Evolutionary conservation across 768 basidiomycete genomes (phyloP), one percentile per base, ranked within the genome.

Genomic region (Lactarius indigo): DNA sequence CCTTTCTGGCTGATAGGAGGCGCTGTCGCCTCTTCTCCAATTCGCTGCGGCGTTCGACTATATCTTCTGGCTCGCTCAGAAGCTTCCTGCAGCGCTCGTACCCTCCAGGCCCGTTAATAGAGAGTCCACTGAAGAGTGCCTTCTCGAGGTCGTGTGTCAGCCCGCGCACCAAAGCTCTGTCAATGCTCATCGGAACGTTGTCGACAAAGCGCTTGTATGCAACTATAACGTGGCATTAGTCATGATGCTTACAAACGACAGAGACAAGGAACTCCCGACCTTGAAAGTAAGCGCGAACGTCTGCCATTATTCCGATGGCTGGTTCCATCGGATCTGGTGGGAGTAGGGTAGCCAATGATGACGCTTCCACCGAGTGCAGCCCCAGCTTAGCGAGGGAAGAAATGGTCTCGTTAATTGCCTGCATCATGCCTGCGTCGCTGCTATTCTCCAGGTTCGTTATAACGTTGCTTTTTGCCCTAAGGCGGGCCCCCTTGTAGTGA

Each of bases 251-350:
- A 47, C 26, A 44, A 17, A 31, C 31, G 8, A 31, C 13, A 20
- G 12, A 55, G 17, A 42, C 13, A 47, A 37, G 47, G 28, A 39
- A 47, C 35, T n/a, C 64, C 68, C 17, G 70, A 89, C 90, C 89
- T 83, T 89, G 86, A 73, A 90, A 90, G 67, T 90, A 90, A 0
- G 87, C 89, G 6, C 87, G 78, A 3, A 89, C 87, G 58, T 86
- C 83, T 0, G 88, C 87, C 89, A 91, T 91, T 69, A 91, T 86
- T 7, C 72, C 71, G 5, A 90, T 69, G 0, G 86, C 86, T 0
- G 82, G 78, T 44, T 86, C 85, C 81, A 81, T 83, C 2, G 74
- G 75, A 63, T 89, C 87, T 0, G 77, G 61, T 0, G 83, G 81
- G 9, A 86, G 76, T 0, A 89, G 71, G 68, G 80, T 84, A 0